Evolutionary conservation across 805 yeast species (phyloP), one percentile per base, ranked within the genome.

Genomic region (Yamadazyma phyllophila): DNA sequence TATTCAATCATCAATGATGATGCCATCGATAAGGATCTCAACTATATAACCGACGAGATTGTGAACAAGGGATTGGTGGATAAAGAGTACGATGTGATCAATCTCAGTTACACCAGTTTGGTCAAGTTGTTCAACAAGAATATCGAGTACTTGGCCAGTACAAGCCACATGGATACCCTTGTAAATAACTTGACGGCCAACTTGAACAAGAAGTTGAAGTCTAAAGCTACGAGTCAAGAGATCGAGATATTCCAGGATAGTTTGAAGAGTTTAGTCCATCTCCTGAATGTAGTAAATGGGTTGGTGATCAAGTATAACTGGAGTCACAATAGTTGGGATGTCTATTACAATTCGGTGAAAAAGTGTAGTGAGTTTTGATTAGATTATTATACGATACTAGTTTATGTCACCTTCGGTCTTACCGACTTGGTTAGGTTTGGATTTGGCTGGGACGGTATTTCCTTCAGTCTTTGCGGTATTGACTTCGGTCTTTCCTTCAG

Each of bases 161-260:
- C 39, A 41, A 11, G 48, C 32, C 34, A 45, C 9, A 45, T 60
- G 7, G 63, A 64, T 20, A 64, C 60, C 3, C 62, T 74, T n/a
- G 66, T 73, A 41, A 64, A 61, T 9, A 73, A 70, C 39, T 54
- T 69, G 41, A 49, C 55, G 17, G 43, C 51, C 15, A 66, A 75
- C 20, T 53, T 78, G 43, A 69, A 67, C 34, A 73, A 73, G 44
- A 81, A 77, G 49, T 63, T 81, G 43, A 74, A 78, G 49, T 82
- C 77, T 20, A 81, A 75, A 43, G 84, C 88, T 7, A 80, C 82
- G n/a, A 77, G 82, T 43, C 88, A 83, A 58, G 88, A 82, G 46
- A 62, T 77, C 17, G 89, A 83, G 54, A 76, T 73, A 47, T 73
- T 72, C 44, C 74, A 76, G 46, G 85, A 81, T 38, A 63, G 72